phyloP scores from a whole-genome alignment of 805 yeast genomes.

The Candida hungchunana region DNA sequence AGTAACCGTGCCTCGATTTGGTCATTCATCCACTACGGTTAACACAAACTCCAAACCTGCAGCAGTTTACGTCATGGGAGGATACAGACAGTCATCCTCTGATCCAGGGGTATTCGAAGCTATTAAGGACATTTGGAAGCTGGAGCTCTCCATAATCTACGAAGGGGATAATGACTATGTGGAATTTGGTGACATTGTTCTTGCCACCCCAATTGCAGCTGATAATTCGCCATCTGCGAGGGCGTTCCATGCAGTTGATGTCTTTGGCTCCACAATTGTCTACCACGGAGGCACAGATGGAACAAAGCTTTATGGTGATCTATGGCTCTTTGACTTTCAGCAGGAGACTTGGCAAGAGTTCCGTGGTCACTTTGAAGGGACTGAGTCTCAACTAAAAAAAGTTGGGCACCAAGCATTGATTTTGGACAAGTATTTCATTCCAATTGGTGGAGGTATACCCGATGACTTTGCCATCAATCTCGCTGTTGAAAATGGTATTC shows the following conservation, averaged over 20 bases:
- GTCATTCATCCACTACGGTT: constrained; percentile 33
- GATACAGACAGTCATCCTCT: constrained; percentile 33
- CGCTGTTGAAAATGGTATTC: too few relatives aligned
- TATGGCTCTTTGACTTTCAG: constrained; percentile 47
- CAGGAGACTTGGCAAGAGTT: constrained; percentile 37
- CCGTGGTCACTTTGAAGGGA: constrained; percentile 25
- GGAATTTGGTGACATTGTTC: constrained; percentile 34
- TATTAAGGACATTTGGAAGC: constrained; percentile 38
- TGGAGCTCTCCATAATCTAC: constrained; percentile 34
- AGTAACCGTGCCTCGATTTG: constrained; percentile 35
- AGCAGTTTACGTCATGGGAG: constrained; percentile 43
- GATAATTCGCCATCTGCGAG: constrained; percentile 23
- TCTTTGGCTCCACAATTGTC: constrained; percentile 18
- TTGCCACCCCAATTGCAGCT: constrained; percentile 30
- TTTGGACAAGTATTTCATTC: constrained; percentile 19
- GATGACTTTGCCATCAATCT: too few relatives aligned
- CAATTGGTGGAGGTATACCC: constrained; percentile 6
- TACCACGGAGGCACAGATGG: constrained; percentile 36
- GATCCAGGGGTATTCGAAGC: constrained; percentile 29
- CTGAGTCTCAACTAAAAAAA: constrained; percentile 15
- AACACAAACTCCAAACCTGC: constrained; percentile 27
- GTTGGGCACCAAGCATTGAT: constrained; percentile 16
- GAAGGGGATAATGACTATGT: constrained; percentile 32
- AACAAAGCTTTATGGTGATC: constrained; percentile 38
- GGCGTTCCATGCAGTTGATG: constrained; percentile 32